Conservation (phyloP, 768 basidiomycete genomes). For the Leucosporidium scottii region DNA sequence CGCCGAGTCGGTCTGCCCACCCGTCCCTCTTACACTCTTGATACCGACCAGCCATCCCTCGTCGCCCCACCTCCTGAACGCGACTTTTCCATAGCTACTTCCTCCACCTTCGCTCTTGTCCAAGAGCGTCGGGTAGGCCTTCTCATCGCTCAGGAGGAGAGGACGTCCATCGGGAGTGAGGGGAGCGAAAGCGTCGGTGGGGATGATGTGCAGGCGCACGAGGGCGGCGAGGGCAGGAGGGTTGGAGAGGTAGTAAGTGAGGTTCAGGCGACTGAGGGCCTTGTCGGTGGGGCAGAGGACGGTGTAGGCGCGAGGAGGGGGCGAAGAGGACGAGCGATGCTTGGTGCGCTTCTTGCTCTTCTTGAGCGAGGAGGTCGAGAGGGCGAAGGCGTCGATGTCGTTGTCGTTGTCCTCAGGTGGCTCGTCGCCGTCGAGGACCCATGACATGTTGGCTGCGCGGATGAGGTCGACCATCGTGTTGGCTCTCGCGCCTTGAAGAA, state of each 20-base stretch:
- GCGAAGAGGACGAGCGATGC: neutral
- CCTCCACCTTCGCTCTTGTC: conserved; percentile 44
- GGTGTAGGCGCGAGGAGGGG: conserved; percentile 58
- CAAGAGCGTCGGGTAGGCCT: conserved; percentile 67
- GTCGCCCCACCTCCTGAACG: conserved; percentile 55
- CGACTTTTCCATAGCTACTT: conserved; percentile 69
- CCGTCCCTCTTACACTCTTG: conserved; percentile 43
- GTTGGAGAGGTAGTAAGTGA: conserved; percentile 48
- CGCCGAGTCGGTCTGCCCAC: conserved; percentile 46
- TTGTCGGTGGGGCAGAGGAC: conserved; percentile 84
- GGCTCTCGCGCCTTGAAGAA: conserved; percentile 79
- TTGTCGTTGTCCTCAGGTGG: conserved; percentile 26
- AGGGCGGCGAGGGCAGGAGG: conserved; percentile 18
- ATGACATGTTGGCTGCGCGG: conserved; percentile 75
- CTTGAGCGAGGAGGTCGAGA: conserved; percentile 26
- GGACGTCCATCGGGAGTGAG: conserved; percentile 47
- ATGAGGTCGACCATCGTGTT: conserved; percentile 81
- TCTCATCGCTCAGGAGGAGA: conserved; percentile 60
- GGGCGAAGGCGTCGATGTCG: conserved; percentile 12
- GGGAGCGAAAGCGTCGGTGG: conserved; percentile 35
- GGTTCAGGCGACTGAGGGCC: conserved; percentile 78
- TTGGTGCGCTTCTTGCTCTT: conserved; percentile 3
- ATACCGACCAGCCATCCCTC: conserved; percentile 46
- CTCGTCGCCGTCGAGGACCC: conserved; percentile 71
- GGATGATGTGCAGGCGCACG: conserved; percentile 25